Base-by-base conservation (phyloP, 176 grass and related monocot species). In the Cenchrus americanus region DNA sequence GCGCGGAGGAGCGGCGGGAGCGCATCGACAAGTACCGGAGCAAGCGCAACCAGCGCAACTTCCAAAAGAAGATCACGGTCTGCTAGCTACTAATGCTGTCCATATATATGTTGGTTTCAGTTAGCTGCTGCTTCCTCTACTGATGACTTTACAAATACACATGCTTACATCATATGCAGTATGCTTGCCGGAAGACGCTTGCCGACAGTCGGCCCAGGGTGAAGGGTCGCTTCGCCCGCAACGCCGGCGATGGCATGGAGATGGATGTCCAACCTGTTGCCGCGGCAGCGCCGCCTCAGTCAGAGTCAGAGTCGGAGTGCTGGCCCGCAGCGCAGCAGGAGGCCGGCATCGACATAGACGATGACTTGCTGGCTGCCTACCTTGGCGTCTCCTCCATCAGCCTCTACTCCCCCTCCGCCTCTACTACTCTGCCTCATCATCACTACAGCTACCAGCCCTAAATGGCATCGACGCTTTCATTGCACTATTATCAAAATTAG, bases 11-110 rank as follows among this genome's bases (percentile, higher is more conserved):
- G 88, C 85, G 94, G 81, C 93, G 89, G 81, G 94, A 97, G 71
- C 89, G 86, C 82, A 91, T 97, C 64, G 92, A 92, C 49, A 94
- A 92, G 78, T 97, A 97, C 80, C 78, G 90, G 48, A 91, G 74
- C 88, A 97, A 94, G 84, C 92, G 94, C 81, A 97, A 89, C 74
- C 92, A 89, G 0, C 93, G 94, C 77, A 97, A 97, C 70, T 97
- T 97, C 86, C 86, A 94, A 10, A 97, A 94, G 88, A 94, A 97
- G 80, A 97, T 97, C 84, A 97, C 95, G 79, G 77, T 73, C 22
- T 49, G 12, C 59, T 18, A 18, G 1, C 52, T 6, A 54, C 17
- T 15, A 13, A 52, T 55, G 52, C 52, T 18, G 6, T 50, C 12
- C 10, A 52, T 43, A 37, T 37, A 37, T 37, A 37, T 37, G 34